Percentiles rank a stretch among this genome's conserved stretches.
These are phyloP conservation scores for Euphorbia lathyris DNA, from an alignment of 345 rosid genomes.

Conservation along the genomic window DNA sequence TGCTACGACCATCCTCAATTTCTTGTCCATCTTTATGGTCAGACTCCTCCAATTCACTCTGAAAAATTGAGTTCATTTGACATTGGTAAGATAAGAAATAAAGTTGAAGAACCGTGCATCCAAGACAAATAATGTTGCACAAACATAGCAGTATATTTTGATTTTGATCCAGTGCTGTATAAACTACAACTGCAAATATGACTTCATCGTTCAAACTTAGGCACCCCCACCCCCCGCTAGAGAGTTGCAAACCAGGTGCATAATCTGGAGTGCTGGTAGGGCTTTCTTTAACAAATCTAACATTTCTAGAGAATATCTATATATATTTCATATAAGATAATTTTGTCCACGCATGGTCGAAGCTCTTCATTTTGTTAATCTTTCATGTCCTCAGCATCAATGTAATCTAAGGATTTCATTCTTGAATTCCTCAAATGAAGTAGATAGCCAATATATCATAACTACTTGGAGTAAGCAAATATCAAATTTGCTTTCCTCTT, in stretches of 20 bases:
- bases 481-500: not conserved
- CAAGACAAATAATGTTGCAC: not conserved
- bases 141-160: not conserved
- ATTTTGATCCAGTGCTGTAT: not conserved
- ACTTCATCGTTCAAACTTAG: not conserved
- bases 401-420: not conserved
- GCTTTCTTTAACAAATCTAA: not conserved
- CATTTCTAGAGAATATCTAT: not conserved
- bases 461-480: not conserved
- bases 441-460: not conserved
- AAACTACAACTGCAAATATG: not conserved
- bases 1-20: constrained; percentile 61
- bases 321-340: not conserved
- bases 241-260: not conserved
- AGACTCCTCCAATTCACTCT: constrained; percentile 64
- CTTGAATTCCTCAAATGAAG: not conserved
- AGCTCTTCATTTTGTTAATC: not conserved
- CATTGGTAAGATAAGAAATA: not conserved
- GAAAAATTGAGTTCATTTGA: constrained; percentile 15
- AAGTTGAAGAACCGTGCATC: not conserved
- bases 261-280: not conserved
- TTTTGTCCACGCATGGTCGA: not conserved
- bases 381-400: not conserved
- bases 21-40: constrained; percentile 56
- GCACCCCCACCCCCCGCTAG: not conserved